Base-by-base conservation (phyloP, 768 basidiomycete species). In the Xerocomus spinulosus region DNA sequence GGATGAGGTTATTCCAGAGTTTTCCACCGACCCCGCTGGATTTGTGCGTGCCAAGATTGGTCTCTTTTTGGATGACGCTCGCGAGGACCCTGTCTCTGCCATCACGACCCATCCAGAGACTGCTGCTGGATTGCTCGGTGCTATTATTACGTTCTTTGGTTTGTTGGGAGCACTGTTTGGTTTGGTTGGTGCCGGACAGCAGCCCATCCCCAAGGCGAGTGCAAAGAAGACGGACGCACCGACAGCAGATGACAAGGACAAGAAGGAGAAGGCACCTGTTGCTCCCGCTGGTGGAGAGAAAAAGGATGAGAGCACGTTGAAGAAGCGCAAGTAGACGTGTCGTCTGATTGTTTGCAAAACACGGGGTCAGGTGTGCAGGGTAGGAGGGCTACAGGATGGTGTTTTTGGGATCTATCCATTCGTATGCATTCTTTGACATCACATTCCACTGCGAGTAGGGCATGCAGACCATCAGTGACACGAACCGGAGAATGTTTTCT, bases 101-200 rank as follows among this genome's bases (percentile, higher is more conserved):
- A 78, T 97, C 78, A 89, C 86, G 76, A 74, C 85, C 32, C 83
- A 93, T 63, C 93, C 94, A 39, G 86, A 93, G 70, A 89, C 89
- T 43, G 92, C 83, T 57, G 85, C 77, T 38, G 88, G 82, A 52
- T 75, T 97, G 55, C 74, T 74, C 50, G 85, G 81, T 53, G 82
- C 80, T 41, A 53, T 88, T 39, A 76, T 95, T 58, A 90, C 88
- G 34, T 66, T 96, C 55, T 79, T 96, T 61, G 87, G 87, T 40
- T 83, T 96, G 82, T 66, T 98, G 54, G 88, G 84, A 55, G 78
- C 79, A 32, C 72, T 92, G 62, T 79, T 91, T 52, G 83, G 91
- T 46, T 72, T 93, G 59, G 78, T 92, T 65, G 87, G 90, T 54
- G 77, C 78, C 43, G 73, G 77, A 41, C 79, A 83, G 64, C 82